Evolutionary conservation across 2,329 filamentous ascomycete species (phyloP).

Genomic region (Hirsutella thompsonii): DNA sequence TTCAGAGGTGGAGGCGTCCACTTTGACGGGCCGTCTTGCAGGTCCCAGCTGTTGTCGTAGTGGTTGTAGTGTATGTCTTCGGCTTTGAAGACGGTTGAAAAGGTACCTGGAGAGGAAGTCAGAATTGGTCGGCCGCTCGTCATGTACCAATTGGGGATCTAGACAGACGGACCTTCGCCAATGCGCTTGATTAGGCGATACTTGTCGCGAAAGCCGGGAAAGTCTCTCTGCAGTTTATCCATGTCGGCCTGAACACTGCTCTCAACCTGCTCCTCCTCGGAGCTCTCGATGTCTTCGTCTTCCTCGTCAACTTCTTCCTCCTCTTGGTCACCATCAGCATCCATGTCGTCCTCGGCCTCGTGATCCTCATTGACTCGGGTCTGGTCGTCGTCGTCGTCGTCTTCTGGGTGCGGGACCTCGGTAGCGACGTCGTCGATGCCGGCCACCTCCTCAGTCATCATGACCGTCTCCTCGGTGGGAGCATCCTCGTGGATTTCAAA

Average conservation of each 20-base stretch:
- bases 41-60: conserved; percentile 80
- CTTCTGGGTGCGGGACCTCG: conserved; percentile 9
- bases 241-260: conserved; percentile 71
- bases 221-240: conserved; percentile 66
- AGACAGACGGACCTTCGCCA: conserved; percentile 59
- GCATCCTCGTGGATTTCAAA: conserved; percentile 39
- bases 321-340: conserved; percentile 14
- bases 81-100: conserved; percentile 97
- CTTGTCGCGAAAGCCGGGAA: conserved; percentile 69
- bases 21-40: conserved; percentile 51
- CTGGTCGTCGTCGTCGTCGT: conserved; percentile 20
- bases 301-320: conserved; percentile 11
- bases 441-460: conserved; percentile 30
- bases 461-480: conserved; percentile 35
- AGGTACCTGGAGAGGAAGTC: conserved; percentile 57
- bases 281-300: conserved; percentile 17
- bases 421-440: conserved; percentile 7
- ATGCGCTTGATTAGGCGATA: conserved; percentile 94
- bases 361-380: conserved; percentile 7
- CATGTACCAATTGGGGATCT: background rate
- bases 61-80: conserved; percentile 79
- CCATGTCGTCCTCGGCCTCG: conserved; percentile 14
- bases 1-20: conserved; percentile 60
- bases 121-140: background rate
- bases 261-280: conserved; percentile 43